Evolutionary conservation across 2,329 filamentous ascomycete species (phyloP).

Genomic region (Xylariales sp.): DNA sequence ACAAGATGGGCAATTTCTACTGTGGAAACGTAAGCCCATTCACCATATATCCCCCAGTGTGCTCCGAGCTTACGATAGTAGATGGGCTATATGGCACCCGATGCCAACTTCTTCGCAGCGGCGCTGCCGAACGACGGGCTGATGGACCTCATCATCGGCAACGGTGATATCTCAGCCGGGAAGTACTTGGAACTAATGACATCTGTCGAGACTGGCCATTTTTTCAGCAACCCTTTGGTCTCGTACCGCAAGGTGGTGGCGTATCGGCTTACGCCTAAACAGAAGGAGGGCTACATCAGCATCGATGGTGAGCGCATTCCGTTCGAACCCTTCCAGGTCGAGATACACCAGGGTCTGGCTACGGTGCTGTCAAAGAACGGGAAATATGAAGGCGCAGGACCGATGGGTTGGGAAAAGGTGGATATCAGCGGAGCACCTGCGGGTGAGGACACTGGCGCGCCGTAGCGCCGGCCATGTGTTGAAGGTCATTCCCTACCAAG

Average conservation of each 20-base stretch:
- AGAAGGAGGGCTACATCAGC: conserved; percentile 77
- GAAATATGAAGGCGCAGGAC: conserved; percentile 63
- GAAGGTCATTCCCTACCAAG: conserved; percentile 2
- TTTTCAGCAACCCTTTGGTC: conserved; percentile 77
- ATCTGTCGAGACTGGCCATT: conserved; percentile 65
- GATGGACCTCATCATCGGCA: conserved; percentile 77
- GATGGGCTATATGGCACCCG: conserved; percentile 88
- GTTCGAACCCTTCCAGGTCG: conserved; percentile 86
- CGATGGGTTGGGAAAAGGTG: conserved; percentile 42
- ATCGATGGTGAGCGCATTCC: conserved; percentile 88
- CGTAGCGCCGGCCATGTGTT: neutral
- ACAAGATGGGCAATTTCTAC: conserved; percentile 88
- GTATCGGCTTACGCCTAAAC: conserved; percentile 76
- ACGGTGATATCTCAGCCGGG: conserved; percentile 65
- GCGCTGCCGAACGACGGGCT: conserved; percentile 78
- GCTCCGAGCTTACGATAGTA: conserved; percentile 22
- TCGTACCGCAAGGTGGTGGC: conserved; percentile 81
- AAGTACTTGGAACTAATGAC: conserved; percentile 67
- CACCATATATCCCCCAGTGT: neutral
- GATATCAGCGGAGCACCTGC: neutral
- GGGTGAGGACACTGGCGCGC: conserved; percentile 1
- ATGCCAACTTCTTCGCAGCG: conserved; percentile 82
- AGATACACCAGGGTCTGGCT: conserved; percentile 77
- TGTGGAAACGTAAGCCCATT: conserved; percentile 68
- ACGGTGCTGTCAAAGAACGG: conserved; percentile 77